Base-by-base conservation (phyloP, 106 monocot species). In the Xerophyta viscosa region DNA sequence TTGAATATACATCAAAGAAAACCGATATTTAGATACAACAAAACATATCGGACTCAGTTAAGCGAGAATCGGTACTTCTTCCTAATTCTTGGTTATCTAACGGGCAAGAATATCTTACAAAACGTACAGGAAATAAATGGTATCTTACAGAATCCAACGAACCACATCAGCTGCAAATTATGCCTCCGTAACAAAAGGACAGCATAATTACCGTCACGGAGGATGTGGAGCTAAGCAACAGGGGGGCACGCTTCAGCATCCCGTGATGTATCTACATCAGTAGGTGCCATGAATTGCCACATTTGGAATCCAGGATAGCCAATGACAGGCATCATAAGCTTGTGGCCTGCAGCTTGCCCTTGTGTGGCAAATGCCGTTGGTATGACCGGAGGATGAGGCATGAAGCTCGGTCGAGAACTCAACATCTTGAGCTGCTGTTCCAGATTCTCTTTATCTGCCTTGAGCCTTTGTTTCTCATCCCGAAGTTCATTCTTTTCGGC, bases 211-310 rank as follows among this genome's bases (percentile, higher is more conserved):
- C 46, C 20, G 17, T 46, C 6, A 7, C 8, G 1, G 20, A 7
- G n/a, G 15, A 1, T 46, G 4, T 15, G 27, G 6, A 20, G 27
- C 69, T 46, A 82, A 49, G 87, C 87, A 47, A 82, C 87, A 18
- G 87, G 87, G 2, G 87, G 82, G 50, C 74, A 75, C 3, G 74
- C 64, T 27, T 81, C 74, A 2, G 58, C 62, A 54, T 87, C 87
- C 57, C 78, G 74, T 0, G 87, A 78, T 24, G 87, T 87, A 50
- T 92, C 92, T 17, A 75, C 80, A 53, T 66, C 86, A 1, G 87
- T 57, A 46, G 92, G 80, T 10, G 76, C 79, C 86, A 87, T 83
- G 71, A 80, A 87, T 52, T 79, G 86, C 77, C 77, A 86, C 86
- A 92, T 92, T 10, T 74, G 81, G 43, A 68, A 79, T 9, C 92